Conservation (phyloP, 192 early-diverging fungal species). For the Geranomyces variabilis region DNA sequence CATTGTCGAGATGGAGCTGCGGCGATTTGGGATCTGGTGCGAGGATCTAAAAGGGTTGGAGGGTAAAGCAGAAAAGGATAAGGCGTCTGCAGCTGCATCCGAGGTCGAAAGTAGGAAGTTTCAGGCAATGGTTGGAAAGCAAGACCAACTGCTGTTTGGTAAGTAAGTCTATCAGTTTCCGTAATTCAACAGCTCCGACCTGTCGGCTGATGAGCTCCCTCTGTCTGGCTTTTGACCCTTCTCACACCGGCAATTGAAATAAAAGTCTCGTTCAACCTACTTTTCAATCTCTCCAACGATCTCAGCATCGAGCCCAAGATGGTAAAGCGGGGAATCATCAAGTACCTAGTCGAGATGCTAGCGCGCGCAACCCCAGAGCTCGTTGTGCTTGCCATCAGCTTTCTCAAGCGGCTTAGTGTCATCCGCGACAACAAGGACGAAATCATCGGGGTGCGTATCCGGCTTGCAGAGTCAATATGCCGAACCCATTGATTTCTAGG, state of each 20-base stretch:
- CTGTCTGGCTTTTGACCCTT: too few species aligned
- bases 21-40: conserved; percentile 49
- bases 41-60: conserved; percentile 52
- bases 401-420: conserved; percentile 57
- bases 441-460: conserved; percentile 41
- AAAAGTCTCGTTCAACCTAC: conserved; percentile 55
- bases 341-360: conserved; percentile 50
- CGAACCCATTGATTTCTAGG: not conserved
- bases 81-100: conserved; percentile 34
- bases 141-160: conserved; percentile 66
- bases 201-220: too few species aligned
- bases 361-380: conserved; percentile 55
- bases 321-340: conserved; percentile 58
- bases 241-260: not conserved
- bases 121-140: conserved; percentile 58
- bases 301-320: conserved; percentile 63
- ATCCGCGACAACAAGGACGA: conserved; percentile 63
- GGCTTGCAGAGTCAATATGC: too few species aligned
- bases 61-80: conserved; percentile 45
- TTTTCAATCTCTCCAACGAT: conserved; percentile 60
- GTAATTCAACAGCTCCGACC: conserved; percentile 7
- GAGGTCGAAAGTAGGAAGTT: conserved; percentile 58
- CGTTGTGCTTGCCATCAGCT: conserved; percentile 50
- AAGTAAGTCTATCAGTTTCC: not conserved
- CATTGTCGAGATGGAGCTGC: conserved; percentile 54